These are phyloP conservation scores for Atkinsonella texensis DNA, from an alignment of 2,329 filamentous ascomycete genomes.

Conservation along the genomic window DNA sequence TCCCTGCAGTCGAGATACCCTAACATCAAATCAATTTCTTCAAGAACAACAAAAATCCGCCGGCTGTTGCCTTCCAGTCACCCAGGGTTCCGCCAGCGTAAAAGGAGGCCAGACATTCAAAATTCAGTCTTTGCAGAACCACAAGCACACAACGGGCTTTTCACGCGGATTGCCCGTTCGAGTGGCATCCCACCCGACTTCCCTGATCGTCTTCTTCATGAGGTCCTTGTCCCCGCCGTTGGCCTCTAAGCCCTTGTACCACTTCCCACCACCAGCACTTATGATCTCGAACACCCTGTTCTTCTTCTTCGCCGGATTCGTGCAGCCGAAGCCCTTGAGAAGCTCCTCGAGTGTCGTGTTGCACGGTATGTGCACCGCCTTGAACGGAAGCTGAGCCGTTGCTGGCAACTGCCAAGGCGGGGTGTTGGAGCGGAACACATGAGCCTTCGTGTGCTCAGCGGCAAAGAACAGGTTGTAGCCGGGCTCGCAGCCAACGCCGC, in stretches of 20 bases:
- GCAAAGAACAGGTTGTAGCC: conserved; percentile 55
- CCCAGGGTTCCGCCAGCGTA: too few species aligned
- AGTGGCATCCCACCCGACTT: conserved; percentile 46
- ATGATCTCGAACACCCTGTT: conserved; percentile 47
- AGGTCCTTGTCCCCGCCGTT: conserved; percentile 35
- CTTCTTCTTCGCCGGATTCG: conserved; percentile 35
- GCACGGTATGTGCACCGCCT: conserved; percentile 39
- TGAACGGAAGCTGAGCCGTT: conserved; percentile 31
- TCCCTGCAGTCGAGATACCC: too few species aligned
- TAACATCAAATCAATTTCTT: too few species aligned
- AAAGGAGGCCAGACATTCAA: neutral
- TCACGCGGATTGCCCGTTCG: conserved; percentile 34
- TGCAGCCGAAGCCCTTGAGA: conserved; percentile 45
- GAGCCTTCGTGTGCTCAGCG: conserved; percentile 43
- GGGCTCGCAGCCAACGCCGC: conserved; percentile 45
- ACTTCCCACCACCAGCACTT: conserved; percentile 42
- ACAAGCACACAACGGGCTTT: conserved; percentile 47
- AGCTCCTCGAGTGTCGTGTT: conserved; percentile 43
- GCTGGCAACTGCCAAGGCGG: conserved; percentile 41
- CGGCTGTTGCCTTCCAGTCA: too few species aligned
- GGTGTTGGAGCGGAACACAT: conserved; percentile 39
- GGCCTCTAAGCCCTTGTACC: conserved; percentile 44
- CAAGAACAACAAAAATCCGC: too few species aligned
- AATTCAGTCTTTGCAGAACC: conserved; percentile 40
- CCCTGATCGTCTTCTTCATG: conserved; percentile 36